phyloP scores from a whole-genome alignment of 1,284 basidiomycete genomes.

The Tilletia horrida region DNA sequence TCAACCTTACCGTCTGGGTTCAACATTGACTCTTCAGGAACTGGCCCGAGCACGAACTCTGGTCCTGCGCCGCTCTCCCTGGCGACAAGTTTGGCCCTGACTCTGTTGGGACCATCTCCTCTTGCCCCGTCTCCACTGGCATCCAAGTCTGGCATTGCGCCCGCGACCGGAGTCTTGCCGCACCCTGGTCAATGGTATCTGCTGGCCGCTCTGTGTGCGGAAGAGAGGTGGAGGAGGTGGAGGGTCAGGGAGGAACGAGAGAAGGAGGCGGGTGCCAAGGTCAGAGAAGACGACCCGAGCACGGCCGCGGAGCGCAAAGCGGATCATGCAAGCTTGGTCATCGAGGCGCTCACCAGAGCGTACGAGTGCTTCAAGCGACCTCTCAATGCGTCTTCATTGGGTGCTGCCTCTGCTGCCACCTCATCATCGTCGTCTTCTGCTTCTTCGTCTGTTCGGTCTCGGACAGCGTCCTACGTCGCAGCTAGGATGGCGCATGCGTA shows the following conservation, averaged over 20 bases:
- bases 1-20: constrained; percentile 36
- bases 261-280: constrained; percentile 53
- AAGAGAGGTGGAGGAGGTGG: constrained; percentile 69
- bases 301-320: constrained; percentile 77
- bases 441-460: background rate
- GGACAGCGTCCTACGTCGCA: constrained; percentile 14
- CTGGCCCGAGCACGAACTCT: constrained; percentile 20
- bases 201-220: constrained; percentile 76
- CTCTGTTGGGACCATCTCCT: background rate
- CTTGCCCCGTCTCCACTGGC: constrained; percentile 8
- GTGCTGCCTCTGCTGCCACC: background rate
- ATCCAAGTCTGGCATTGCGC: constrained; percentile 50
- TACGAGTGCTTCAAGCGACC: constrained; percentile 16
- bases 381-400: background rate
- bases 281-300: constrained; percentile 20
- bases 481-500: constrained; percentile 12
- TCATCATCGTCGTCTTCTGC: background rate
- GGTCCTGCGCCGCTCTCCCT: background rate
- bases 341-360: constrained; percentile 60
- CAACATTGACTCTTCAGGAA: constrained; percentile 59
- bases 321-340: constrained; percentile 72
- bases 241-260: constrained; percentile 64
- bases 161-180: constrained; percentile 63
- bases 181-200: constrained; percentile 89
- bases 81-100: constrained; percentile 8